Evolutionary conservation across 1,139 yeast species (phyloP).

Genomic region (Magnusiomyces suaveolens): DNA sequence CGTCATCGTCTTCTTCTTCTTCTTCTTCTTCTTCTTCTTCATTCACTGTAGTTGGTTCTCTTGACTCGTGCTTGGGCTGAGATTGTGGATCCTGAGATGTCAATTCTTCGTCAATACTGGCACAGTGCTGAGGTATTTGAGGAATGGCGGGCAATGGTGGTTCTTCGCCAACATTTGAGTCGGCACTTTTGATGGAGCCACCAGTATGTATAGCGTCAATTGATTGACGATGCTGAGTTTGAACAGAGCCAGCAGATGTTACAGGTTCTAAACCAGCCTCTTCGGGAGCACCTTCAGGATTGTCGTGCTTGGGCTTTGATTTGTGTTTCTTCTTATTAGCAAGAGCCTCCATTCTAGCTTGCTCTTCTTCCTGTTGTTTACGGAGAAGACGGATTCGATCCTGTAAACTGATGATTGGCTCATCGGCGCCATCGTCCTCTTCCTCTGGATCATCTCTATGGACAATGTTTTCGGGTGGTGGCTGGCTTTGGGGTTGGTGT

Average conservation of each 20-base stretch:
- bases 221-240: background rate
- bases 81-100: background rate
- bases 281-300: background rate
- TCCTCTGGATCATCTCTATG: constrained; percentile 17
- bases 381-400: constrained; percentile 82
- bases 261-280: background rate
- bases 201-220: constrained; percentile 2
- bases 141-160: background rate
- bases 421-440: constrained; percentile 39
- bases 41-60: constrained; percentile 7
- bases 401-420: constrained; percentile 70
- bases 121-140: background rate
- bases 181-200: constrained; percentile 3
- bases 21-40: constrained; percentile 23
- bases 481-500: constrained; percentile 15
- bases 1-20: constrained; percentile 36
- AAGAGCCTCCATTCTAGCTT: constrained; percentile 61
- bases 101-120: background rate
- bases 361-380: constrained; percentile 72
- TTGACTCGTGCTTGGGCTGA: background rate
- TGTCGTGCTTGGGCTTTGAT: constrained; percentile 16
- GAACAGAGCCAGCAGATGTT: background rate
- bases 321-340: constrained; percentile 50
- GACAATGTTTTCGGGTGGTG: constrained; percentile 18
- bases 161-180: background rate